Conservation (phyloP, 2,329 filamentous ascomycete genomes). For the Knoxdaviesia capensis region DNA sequence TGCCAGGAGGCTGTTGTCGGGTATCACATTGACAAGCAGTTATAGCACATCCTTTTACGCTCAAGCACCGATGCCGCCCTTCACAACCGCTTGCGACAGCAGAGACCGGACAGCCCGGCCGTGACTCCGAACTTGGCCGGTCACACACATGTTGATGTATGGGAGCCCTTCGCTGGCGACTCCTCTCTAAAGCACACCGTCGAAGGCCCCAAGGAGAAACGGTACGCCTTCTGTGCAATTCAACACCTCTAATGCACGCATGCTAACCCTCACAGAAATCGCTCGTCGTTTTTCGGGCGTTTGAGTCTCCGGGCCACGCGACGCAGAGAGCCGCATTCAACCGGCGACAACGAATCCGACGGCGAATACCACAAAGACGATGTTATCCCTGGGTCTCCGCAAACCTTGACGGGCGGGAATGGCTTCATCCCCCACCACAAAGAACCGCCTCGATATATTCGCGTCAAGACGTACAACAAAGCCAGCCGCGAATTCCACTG, state of each 20-base stretch:
- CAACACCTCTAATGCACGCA: not conserved
- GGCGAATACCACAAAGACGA: conserved; percentile 38
- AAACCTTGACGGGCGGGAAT: conserved; percentile 36
- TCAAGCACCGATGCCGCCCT: conserved; percentile 39
- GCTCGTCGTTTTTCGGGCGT: conserved; percentile 75
- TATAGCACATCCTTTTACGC: conserved; percentile 41
- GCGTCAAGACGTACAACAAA: conserved; percentile 64
- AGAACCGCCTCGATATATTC: conserved; percentile 79
- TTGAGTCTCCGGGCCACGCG: conserved; percentile 35
- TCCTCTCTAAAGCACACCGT: conserved; percentile 16
- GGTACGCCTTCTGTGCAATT: conserved; percentile 23
- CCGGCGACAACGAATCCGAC: conserved; percentile 51
- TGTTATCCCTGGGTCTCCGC: conserved; percentile 46
- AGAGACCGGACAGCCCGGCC: conserved; percentile 29
- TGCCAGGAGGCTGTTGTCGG: not conserved
- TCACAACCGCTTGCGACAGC: conserved; percentile 31
- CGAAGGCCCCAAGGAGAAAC: conserved; percentile 40
- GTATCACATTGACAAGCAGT: not conserved
- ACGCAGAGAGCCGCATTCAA: conserved; percentile 1
- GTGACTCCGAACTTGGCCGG: no score
- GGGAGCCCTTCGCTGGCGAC: conserved; percentile 21
- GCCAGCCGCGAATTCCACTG: conserved; percentile 65
- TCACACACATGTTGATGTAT: conserved; percentile 14
- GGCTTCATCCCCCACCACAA: conserved; percentile 77
- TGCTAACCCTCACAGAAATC: conserved; percentile 39